These are phyloP conservation scores for Chalaropsis thielavioides DNA, from an alignment of 2,329 filamentous ascomycete species.

Conservation along the genomic window DNA sequence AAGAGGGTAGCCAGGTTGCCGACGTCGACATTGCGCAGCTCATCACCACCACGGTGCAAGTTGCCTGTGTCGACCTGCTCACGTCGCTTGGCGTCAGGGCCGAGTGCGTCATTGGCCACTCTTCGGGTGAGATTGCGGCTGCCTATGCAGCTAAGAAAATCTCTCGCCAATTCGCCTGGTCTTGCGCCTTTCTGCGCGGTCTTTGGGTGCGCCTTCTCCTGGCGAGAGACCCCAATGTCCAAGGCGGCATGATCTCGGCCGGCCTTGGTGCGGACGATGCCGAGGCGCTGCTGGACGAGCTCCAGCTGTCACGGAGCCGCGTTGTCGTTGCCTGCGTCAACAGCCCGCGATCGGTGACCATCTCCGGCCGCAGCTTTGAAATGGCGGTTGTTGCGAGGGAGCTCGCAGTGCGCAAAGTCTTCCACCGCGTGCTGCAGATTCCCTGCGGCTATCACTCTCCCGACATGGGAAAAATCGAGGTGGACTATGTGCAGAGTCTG, in stretches of 20 bases:
- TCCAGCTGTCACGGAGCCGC: conserved; percentile 19
- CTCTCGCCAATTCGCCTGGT: conserved; percentile 28
- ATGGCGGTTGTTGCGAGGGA: conserved; percentile 25
- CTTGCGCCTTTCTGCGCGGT: conserved; percentile 31
- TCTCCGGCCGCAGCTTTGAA: conserved; percentile 28
- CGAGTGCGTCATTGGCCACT: conserved; percentile 30
- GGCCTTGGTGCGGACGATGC: conserved; percentile 24
- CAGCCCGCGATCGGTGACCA: conserved; percentile 30
- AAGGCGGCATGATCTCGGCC: conserved; percentile 31
- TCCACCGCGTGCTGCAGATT: conserved; percentile 27
- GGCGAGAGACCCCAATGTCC: conserved; percentile 21
- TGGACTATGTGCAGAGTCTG: conserved; percentile 24
- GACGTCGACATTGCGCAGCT: conserved; percentile 28
- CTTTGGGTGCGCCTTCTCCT: conserved; percentile 24
- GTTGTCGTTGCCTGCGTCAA: conserved; percentile 32
- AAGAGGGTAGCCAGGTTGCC: background rate
- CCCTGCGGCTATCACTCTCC: conserved; percentile 32
- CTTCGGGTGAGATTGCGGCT: conserved; percentile 34
- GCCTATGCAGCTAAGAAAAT: conserved; percentile 29
- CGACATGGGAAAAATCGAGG: conserved; percentile 29
- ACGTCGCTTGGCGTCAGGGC: conserved; percentile 25
- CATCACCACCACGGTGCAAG: conserved; percentile 30
- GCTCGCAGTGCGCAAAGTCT: conserved; percentile 24
- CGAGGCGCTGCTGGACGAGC: conserved; percentile 19
- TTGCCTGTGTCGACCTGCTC: conserved; percentile 31